These are phyloP conservation scores for Ophiostoma perfectum DNA, from an alignment of 2,329 filamentous ascomycete genomes.

Conservation along the genomic window DNA sequence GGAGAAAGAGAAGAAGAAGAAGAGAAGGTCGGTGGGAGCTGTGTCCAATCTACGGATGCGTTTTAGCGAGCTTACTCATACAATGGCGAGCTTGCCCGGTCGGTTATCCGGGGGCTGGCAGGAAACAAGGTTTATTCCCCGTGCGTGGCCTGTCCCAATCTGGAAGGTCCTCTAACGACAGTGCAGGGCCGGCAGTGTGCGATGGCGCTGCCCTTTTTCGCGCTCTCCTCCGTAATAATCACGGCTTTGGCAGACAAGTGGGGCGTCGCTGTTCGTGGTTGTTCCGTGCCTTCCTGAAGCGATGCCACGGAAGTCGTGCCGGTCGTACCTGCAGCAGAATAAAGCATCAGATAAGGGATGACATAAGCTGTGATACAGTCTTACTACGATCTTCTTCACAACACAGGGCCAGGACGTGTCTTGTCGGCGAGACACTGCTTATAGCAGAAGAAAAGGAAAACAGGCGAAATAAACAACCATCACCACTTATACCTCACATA, in stretches of 20 bases:
- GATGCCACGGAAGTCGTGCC: not conserved
- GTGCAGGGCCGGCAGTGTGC: not conserved
- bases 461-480: too few relatives aligned
- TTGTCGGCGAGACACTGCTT: not conserved
- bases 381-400: too few relatives aligned
- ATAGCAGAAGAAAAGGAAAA: too few relatives aligned
- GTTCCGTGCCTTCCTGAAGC: not conserved
- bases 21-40: not conserved
- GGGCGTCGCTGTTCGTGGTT: not conserved
- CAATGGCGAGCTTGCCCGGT: not conserved
- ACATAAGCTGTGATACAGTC: not conserved
- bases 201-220: not conserved
- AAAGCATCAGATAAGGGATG: not conserved
- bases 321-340: not conserved
- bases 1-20: not conserved
- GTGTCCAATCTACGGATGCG: not conserved
- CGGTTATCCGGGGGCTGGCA: slow-evolving; percentile 12
- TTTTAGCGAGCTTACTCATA: not conserved
- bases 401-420: not conserved
- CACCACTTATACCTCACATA: too few relatives aligned
- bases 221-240: not conserved
- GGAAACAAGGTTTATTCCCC: slow-evolving; percentile 1
- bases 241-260: not conserved
- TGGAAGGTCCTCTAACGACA: slow-evolving; percentile 4
- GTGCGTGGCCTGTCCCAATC: not conserved